Base-by-base conservation (phyloP, 495 filamentous ascomycete genomes). In the Podospora sp. region DNA sequence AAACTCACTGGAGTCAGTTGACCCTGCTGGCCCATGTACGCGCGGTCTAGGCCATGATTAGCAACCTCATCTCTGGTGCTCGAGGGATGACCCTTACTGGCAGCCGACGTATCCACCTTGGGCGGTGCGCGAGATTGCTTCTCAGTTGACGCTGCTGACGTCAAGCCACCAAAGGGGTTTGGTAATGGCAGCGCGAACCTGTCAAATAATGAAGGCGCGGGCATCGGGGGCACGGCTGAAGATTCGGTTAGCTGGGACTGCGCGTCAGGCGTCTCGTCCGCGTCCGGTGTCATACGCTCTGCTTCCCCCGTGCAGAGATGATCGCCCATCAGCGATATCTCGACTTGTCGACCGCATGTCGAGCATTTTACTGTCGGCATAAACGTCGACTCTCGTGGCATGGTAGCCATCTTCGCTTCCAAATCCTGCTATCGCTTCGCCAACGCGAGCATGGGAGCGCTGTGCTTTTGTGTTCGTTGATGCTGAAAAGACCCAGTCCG, bases 351-450 rank as follows among this genome's bases (percentile, higher is more conserved):
- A 56, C 88, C 88, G 75, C 95, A 99, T 76, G 84, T 90, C 59
- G 96, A 98, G 82, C 95, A 99, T 87, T 97, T 98, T 78, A 99
- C 93, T 21, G 88, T 88, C 72, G 94, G 93, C 82, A 99, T 83
- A 60, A 94, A 88, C 80, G 86, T 88, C 81, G 87, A 86, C 66
- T 86, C 83, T 72, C 88, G 80, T 69, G 81, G 78, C 50, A 78
- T 68, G 36, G 77, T 76, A 68, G 82, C 80, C 84, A 84, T 86
- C 22, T 65, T 75, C 64, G 51, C 27, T 63, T 24, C 68, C 46
- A 24, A 65, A 55, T 65, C 61, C 55, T 69, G 65, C 72, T 63
- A 65, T 35, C 60, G 65, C 27, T 33, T 35, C 21, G 51, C 53
- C 26, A 63, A 51, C 25, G 67, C 46, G 60, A 63, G 60, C 69